Conservation (phyloP, 2,329 filamentous ascomycete genomes). For the Aspergillus sp. region DNA sequence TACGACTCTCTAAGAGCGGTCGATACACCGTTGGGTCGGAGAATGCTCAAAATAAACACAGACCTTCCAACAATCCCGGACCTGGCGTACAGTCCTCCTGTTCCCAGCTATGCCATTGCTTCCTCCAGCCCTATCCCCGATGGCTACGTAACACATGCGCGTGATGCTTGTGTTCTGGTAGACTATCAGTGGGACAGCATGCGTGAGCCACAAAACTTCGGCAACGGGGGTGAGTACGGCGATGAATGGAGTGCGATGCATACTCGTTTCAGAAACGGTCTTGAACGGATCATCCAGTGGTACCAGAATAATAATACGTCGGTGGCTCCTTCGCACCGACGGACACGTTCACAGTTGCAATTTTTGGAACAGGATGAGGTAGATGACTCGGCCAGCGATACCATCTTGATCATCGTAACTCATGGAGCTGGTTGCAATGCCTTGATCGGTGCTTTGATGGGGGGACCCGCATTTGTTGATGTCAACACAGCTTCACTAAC, state of each 20-base stretch:
- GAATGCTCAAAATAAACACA: constrained; percentile 38
- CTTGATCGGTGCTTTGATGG: constrained; percentile 86
- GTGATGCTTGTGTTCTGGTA: constrained; percentile 82
- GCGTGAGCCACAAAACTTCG: constrained; percentile 76
- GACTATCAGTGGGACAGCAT: constrained; percentile 98
- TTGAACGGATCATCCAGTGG: constrained; percentile 81
- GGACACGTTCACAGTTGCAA: constrained; percentile 24
- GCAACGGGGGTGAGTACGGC: constrained; percentile 81
- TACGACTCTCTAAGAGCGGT: constrained; percentile 41
- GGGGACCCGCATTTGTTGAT: constrained; percentile 88
- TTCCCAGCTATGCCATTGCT: constrained; percentile 82
- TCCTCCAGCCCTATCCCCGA: constrained; percentile 78
- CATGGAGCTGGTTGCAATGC: constrained; percentile 97
- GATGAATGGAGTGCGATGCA: constrained; percentile 99
- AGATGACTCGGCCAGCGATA: constrained; percentile 67
- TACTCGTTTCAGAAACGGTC: constrained; percentile 77
- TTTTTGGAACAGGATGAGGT: constrained; percentile 49
- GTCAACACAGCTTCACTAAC: constrained; percentile 89
- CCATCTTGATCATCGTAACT: constrained; percentile 85
- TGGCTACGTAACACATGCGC: constrained; percentile 87
- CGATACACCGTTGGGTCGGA: constrained; percentile 23
- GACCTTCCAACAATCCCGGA: constrained; percentile 34
- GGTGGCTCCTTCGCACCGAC: constrained; percentile 13
- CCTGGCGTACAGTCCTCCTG: constrained; percentile 71
- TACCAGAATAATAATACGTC: constrained; percentile 62